A percentile compares a stretch with the other conserved stretches of the same genome.
Conservation (phyloP, 1,284 basidiomycete genomes). For the Trichosporon coremiiforme region DNA sequence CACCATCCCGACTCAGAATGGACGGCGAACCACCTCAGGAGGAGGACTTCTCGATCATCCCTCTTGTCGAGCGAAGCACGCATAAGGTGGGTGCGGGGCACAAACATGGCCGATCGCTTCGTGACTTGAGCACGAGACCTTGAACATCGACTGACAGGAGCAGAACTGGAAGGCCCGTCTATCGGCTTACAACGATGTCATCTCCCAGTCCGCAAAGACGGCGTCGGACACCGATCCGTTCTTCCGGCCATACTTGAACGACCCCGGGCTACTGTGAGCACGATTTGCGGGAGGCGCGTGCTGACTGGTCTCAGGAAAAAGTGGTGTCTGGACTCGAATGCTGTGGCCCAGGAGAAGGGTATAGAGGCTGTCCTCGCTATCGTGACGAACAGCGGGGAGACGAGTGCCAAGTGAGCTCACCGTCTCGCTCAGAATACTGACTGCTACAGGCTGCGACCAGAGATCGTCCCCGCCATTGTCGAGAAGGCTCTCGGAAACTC, state of each 20-base stretch:
- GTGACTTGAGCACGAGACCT: slow-evolving; percentile 7
- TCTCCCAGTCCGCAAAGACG: slow-evolving; percentile 77
- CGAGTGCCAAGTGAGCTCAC: slow-evolving; percentile 63
- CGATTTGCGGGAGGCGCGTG: not conserved
- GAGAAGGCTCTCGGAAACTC: slow-evolving; percentile 95
- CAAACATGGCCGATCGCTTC: not conserved
- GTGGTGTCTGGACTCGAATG: slow-evolving; percentile 88
- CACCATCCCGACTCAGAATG: slow-evolving; percentile 65
- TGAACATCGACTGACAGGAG: not conserved
- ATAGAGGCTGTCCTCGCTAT: slow-evolving; percentile 81
- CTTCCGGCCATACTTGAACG: slow-evolving; percentile 81
- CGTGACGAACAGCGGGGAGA: slow-evolving; percentile 89
- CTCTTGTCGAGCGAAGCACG: slow-evolving; percentile 77
- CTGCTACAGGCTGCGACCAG: slow-evolving; percentile 61
- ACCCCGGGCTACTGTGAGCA: slow-evolving; percentile 48
- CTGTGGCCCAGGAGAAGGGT: slow-evolving; percentile 97
- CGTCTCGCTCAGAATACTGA: not conserved
- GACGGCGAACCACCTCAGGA: slow-evolving; percentile 86
- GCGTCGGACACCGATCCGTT: slow-evolving; percentile 90
- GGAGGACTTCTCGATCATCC: slow-evolving; percentile 85
- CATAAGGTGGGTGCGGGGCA: slow-evolving; percentile 66
- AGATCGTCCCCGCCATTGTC: slow-evolving; percentile 82
- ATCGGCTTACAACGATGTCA: slow-evolving; percentile 85
- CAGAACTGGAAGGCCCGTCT: slow-evolving; percentile 96
- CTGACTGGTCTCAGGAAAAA: slow-evolving; percentile 66